Evolutionary conservation across 73 alveolate species (phyloP).

Genomic region (Tetrahymena borealis): DNA sequence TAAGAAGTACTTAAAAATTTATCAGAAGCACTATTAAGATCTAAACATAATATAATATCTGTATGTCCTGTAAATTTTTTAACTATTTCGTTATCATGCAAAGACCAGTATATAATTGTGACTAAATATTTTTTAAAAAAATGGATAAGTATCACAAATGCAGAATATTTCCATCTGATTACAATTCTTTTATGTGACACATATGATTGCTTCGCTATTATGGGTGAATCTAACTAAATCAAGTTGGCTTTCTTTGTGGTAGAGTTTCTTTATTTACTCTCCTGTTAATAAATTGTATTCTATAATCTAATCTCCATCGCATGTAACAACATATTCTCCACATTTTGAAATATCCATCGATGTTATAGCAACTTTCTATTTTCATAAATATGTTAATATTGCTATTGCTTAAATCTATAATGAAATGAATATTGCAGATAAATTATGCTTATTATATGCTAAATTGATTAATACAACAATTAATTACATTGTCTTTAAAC

Average conservation of each 20-base stretch:
- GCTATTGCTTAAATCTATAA: neutral
- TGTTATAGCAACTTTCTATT: neutral
- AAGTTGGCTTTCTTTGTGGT: neutral
- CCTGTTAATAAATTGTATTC: neutral
- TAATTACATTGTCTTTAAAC: neutral
- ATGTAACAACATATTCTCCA: neutral
- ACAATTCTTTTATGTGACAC: slow-evolving; percentile 46
- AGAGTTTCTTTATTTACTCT: neutral
- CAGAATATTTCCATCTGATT: neutral
- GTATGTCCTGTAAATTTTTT: slow-evolving; percentile 76
- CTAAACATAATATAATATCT: slow-evolving; percentile 60
- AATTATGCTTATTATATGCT: too few relatives aligned
- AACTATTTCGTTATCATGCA: slow-evolving; percentile 76
- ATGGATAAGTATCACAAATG: neutral
- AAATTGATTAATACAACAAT: too few relatives aligned
- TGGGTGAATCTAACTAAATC: slow-evolving; percentile 44
- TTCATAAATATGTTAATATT: neutral
- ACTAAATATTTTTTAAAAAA: slow-evolving; percentile 1
- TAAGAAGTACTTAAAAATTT: slow-evolving; percentile 68
- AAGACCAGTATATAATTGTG: slow-evolving; percentile 86
- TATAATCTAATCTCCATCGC: neutral
- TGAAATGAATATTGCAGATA: neutral
- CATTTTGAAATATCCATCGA: neutral
- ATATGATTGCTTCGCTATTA: slow-evolving; percentile 44
- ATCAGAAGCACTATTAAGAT: slow-evolving; percentile 66